These are phyloP conservation scores for Picea glauca DNA, from an alignment of 75 land plant genomes.

Conservation along the genomic window DNA sequence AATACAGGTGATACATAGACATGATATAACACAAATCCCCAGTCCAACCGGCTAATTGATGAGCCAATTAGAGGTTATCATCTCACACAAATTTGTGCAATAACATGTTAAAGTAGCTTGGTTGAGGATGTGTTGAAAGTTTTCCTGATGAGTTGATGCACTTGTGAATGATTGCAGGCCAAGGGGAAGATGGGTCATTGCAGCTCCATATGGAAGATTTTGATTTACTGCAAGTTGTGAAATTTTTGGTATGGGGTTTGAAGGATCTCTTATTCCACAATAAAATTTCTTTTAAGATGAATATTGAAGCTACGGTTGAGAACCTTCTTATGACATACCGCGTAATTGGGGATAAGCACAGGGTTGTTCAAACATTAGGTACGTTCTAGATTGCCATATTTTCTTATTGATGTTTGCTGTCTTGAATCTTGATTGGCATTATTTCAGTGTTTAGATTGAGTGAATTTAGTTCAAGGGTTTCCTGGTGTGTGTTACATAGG, in stretches of 20 bases:
- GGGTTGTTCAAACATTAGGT: constrained; percentile 47
- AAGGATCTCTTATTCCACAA: constrained; percentile 39
- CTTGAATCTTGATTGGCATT: not conserved
- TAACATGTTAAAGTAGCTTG: not conserved
- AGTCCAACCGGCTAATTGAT: not conserved
- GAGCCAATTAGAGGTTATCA: not conserved
- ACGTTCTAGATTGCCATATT: not conserved
- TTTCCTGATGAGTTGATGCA: constrained; percentile 7
- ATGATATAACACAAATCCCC: not conserved
- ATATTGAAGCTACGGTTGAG: constrained; percentile 26
- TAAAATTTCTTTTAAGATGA: constrained; percentile 25
- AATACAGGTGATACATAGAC: not conserved
- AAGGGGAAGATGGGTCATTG: constrained; percentile 36
- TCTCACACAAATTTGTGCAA: not conserved
- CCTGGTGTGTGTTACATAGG: constrained; percentile 21
- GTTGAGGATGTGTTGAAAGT: not conserved
- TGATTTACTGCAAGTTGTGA: constrained; percentile 32
- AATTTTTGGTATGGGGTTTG: constrained; percentile 40
- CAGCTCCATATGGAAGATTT: constrained; percentile 36
- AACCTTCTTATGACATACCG: constrained; percentile 20
- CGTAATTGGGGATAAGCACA: constrained; percentile 43
- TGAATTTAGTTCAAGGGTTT: not conserved
- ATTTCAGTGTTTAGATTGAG: not conserved
- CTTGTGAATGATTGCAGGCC: constrained; percentile 23
- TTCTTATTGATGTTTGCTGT: not conserved